Evolutionary conservation across 1,139 yeast genomes (phyloP), one percentile per base, ranked within the genome.

Genomic region (Lipomyces yarrowii): DNA sequence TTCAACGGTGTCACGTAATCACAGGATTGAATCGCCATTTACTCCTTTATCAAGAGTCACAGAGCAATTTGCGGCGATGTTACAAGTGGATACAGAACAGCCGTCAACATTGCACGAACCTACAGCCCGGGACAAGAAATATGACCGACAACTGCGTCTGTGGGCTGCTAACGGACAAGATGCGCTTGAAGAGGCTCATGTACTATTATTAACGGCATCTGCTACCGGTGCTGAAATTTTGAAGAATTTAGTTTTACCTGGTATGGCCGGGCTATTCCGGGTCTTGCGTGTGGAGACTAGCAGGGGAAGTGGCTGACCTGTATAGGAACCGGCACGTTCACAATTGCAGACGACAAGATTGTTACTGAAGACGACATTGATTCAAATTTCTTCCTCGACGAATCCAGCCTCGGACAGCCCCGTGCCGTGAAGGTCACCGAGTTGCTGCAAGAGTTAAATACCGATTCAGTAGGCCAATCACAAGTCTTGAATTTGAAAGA

Each of bases 161-260:
- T 94, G 99, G 99, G 94, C 91, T 0, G 74, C 84, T 0, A 77
- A 83, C 1, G 98, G 98, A 2, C 99, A 94, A 74, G 72, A 78
- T 7, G 81, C 82, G 2, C 80, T 94, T 48, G 86, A 86, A 61
- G 74, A 76, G 2, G 81, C 94, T 0, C 87, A 84, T 67, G 82
- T 92, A 1, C 84, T 91, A 64, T 77, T 91, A 11, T 72, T 91
- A 6, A 86, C 87, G 60, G 87, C 87, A 13, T 81, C 87, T 1
- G 77, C 87, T 0, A 80, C 87, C 0, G 88, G 91, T 0, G 78
- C 88, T 1, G 98, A 94, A 76, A 78, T 86, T 15, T 76, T 90
- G 65, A 93, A 93, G 79, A 91, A 92, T 75, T 79, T 93, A 69
- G 86, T 90, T 1, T 80, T 94, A 42, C 93, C 97, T 0, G 97